Base-by-base conservation (phyloP, 1,139 yeast species). In the Saccharomyces hybrid region DNA sequence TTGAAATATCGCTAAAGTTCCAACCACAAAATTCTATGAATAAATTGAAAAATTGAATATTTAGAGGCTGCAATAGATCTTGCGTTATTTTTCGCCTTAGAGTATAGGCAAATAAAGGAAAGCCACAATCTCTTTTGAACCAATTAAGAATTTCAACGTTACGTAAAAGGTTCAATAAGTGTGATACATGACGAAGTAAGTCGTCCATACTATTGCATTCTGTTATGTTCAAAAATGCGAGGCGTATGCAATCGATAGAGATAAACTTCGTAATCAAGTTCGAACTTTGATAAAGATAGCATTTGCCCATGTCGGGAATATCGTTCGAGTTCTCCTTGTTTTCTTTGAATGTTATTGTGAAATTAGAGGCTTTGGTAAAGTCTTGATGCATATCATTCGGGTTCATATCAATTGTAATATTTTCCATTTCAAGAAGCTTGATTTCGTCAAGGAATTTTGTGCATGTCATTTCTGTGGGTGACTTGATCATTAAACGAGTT, bases 1-100 rank as follows among this genome's bases (percentile, higher is more conserved):
- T 72, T 29, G 70, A 67, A 1, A 81, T 78, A 14, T 74, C 66
- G 1, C 58, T 55, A 29, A 67, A 67, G 56, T 77, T 68, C 64
- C 78, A 78, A 0, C 85, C 85, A 49, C 77, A 73, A 60, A 71
- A 77, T 13, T 64, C 68, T 14, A 80, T 62, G 27, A 80, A 65
- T 1, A 70, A 51, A 52, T 78, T 77, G 11, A 80, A 60, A 3
- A 78, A 68, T 7, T 72, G 65, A 14, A 70, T 57, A 1, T 62
- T 55, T 3, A 70, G 57, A 3, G 63, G 60, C 16, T 57, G 49
- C 8, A 58, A 57, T 23, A 68, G 55, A 49, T 52, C 59, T 41
- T 54, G 56, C 1, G 61, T 57, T 16, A 58, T 58, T 19, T 53
- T 66, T 29, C 68, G 53, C 5, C 59, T 56, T 2, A 77, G 59